A percentile compares a stretch with the other conserved stretches of the same genome.
Conservation (phyloP, 768 basidiomycete genomes). For the Boletus rubroflammeus region DNA sequence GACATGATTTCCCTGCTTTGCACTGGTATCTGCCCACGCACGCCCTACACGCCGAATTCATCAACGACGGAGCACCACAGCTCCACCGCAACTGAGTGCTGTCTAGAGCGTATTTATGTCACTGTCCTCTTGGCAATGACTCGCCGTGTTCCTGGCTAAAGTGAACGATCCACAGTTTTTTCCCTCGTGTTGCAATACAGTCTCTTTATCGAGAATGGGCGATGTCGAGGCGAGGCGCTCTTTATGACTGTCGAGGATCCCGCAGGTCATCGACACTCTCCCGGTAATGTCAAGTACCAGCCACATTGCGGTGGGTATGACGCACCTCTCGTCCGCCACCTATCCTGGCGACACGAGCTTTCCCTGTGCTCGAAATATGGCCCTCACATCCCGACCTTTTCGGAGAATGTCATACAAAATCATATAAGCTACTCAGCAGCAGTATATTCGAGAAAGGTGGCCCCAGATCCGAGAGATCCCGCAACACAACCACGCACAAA, state of each 20-base stretch:
- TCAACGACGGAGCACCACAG: background rate
- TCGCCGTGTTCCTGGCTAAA: slow-evolving; percentile 1
- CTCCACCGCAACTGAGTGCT: background rate
- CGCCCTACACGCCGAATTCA: slow-evolving; percentile 9
- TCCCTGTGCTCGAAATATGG: background rate
- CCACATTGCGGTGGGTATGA: slow-evolving; percentile 1
- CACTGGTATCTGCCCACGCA: slow-evolving; percentile 3
- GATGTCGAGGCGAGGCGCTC: slow-evolving; percentile 2
- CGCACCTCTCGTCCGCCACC: background rate
- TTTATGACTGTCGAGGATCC: slow-evolving; percentile 1
- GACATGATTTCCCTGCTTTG: background rate
- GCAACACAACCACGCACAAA: background rate
- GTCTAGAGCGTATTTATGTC: background rate
- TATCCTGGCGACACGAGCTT: background rate
- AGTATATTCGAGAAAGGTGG: background rate
- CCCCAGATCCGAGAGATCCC: background rate
- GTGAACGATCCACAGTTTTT: slow-evolving; percentile 4
- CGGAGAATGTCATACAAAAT: background rate
- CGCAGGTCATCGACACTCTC: background rate
- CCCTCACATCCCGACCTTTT: background rate
- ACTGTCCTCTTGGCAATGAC: background rate
- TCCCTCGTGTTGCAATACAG: background rate
- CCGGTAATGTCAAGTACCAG: slow-evolving; percentile 2
- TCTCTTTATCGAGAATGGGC: background rate
- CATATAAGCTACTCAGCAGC: too few species aligned